Conservation (phyloP, 2,329 filamentous ascomycete species). For the Penicillium occitanis region DNA sequence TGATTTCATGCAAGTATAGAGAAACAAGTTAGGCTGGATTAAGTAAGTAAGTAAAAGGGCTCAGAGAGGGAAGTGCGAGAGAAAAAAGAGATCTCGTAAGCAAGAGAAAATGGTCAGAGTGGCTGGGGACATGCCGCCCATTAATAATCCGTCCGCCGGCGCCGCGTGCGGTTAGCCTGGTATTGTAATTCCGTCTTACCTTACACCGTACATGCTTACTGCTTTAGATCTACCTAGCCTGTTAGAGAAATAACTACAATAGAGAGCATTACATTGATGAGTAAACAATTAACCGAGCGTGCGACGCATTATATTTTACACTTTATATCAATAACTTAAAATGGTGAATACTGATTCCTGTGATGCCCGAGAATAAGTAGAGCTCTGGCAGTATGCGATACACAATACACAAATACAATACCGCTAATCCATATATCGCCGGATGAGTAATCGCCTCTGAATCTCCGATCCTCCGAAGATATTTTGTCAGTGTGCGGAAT, state of each 20-base stretch:
- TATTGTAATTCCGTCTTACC: not conserved
- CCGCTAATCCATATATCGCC: not conserved
- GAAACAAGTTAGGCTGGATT: constrained; percentile 24
- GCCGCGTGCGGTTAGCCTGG: constrained; percentile 8
- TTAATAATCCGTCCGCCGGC: constrained; percentile 17
- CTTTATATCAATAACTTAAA: not conserved
- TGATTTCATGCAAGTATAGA: not conserved
- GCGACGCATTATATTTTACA: not conserved
- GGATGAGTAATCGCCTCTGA: not conserved
- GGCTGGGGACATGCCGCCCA: constrained; percentile 17
- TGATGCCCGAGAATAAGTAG: not conserved
- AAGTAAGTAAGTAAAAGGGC: not conserved
- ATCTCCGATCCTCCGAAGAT: not conserved
- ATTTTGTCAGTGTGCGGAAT: not conserved
- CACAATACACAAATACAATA: not conserved
- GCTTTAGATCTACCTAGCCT: not conserved
- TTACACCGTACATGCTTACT: not conserved
- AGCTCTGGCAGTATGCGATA: not conserved
- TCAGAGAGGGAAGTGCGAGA: not conserved
- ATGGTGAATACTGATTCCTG: not conserved
- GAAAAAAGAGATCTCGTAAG: constrained; percentile 38
- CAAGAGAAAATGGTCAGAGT: constrained; percentile 24
- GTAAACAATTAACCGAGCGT: not conserved
- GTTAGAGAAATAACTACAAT: not conserved
- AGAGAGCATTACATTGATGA: not conserved